A percentile compares a stretch with the other conserved stretches of the same genome.
Evolutionary conservation across 352 stramenopile species (phyloP).

Genomic region (Globisporangium okanoganense): DNA sequence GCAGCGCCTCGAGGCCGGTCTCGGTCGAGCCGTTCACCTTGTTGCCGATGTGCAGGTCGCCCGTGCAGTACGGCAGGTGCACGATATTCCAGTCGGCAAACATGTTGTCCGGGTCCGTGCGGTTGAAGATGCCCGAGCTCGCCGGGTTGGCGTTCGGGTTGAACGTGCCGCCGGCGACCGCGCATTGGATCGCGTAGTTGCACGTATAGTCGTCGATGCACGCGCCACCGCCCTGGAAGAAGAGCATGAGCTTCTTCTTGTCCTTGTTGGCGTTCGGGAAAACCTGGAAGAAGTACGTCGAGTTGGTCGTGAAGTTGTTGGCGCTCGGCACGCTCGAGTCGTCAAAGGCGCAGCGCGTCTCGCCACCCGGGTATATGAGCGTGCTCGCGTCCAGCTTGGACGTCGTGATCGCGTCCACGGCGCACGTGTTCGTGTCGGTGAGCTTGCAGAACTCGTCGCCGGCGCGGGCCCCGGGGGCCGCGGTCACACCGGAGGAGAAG

Average conservation of each 20-base stretch:
- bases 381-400: conserved; percentile 42
- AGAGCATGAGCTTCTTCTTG: conserved; percentile 71
- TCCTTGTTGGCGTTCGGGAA: conserved; percentile 46
- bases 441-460: conserved; percentile 58
- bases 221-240: conserved; percentile 65
- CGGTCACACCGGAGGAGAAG: not conserved
- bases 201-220: conserved; percentile 67
- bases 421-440: conserved; percentile 40
- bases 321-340: conserved; percentile 38
- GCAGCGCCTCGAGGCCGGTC: conserved; percentile 31
- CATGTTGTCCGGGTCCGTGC: conserved; percentile 54
- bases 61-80: conserved; percentile 70
- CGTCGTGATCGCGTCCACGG: conserved; percentile 41
- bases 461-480: conserved; percentile 22
- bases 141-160: conserved; percentile 38
- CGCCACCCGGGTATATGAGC: conserved; percentile 52
- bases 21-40: conserved; percentile 22
- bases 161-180: conserved; percentile 42
- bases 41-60: conserved; percentile 62
- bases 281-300: conserved; percentile 74
- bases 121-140: conserved; percentile 59
- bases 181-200: conserved; percentile 61
- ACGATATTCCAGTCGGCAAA: conserved; percentile 80
- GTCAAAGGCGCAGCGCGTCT: conserved; percentile 56
- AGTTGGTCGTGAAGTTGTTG: conserved; percentile 38